Evolutionary conservation across 345 rosid genomes (phyloP).

Genomic region (Eucalyptus victrix): DNA sequence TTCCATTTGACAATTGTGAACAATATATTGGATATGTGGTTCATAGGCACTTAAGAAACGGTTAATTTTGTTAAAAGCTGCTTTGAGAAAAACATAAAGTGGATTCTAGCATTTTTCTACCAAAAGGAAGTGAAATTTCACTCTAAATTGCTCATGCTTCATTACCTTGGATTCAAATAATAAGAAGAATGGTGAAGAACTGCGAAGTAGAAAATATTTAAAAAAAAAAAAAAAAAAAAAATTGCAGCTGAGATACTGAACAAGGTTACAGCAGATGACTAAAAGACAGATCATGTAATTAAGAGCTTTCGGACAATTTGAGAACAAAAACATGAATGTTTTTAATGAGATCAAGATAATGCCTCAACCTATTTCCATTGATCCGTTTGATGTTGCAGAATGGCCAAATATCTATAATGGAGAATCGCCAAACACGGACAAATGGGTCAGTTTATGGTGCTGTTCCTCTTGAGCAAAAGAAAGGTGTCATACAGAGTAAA

Average conservation of each 20-base stretch:
- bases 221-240: not conserved
- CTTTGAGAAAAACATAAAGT: not conserved
- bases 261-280: not conserved
- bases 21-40: not conserved
- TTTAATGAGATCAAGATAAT: not conserved
- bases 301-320: not conserved
- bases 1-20: not conserved
- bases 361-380: not conserved
- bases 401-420: not conserved
- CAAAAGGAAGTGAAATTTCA: not conserved
- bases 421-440: not conserved
- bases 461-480: not conserved
- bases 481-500: not conserved
- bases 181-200: not conserved
- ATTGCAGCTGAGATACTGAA: not conserved
- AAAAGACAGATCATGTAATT: not conserved
- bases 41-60: not conserved
- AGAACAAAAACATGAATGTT: not conserved
- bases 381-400: not conserved
- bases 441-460: not conserved
- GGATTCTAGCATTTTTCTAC: not conserved
- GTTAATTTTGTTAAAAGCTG: not conserved
- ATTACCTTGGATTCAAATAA: not conserved
- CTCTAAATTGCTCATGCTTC: not conserved
- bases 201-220: not conserved